Evolutionary conservation across 257 asterid species (phyloP).

Genomic region (Vinca minor): DNA sequence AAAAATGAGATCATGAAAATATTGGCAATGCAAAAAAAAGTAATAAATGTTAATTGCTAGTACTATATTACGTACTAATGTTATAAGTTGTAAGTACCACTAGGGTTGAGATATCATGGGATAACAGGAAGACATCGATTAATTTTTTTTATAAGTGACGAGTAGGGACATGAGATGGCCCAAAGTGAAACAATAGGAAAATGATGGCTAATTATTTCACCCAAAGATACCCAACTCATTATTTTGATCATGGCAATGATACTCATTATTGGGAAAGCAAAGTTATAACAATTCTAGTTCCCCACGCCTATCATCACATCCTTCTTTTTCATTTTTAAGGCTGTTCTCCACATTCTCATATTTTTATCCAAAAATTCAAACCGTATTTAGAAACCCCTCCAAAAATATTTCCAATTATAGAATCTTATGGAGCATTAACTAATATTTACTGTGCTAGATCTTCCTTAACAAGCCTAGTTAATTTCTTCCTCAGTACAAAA

Average conservation of each 20-base stretch:
- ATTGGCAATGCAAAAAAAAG: conserved; percentile 10
- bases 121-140: conserved; percentile 29
- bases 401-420: too few species aligned
- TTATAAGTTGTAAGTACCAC: too few species aligned
- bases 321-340: conserved; percentile 31
- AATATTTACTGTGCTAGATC: too few species aligned
- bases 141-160: conserved; percentile 26
- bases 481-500: not conserved
- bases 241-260: conserved; percentile 49
- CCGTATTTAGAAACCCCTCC: too few species aligned
- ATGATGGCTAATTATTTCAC: conserved; percentile 74
- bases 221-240: conserved; percentile 56
- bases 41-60: too few species aligned
- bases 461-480: conserved; percentile 14
- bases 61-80: too few species aligned
- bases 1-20: too few species aligned
- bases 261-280: conserved; percentile 43
- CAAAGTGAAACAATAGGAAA: conserved; percentile 49
- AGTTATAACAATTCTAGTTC: conserved; percentile 36
- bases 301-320: conserved; percentile 45
- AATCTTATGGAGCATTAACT: too few species aligned
- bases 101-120: conserved; percentile 12
- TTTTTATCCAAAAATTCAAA: too few species aligned
- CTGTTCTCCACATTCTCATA: conserved; percentile 66
- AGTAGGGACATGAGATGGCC: conserved; percentile 50